Conservation (phyloP, 1,284 basidiomycete genomes). For the Microbotryomycetes sp. region DNA sequence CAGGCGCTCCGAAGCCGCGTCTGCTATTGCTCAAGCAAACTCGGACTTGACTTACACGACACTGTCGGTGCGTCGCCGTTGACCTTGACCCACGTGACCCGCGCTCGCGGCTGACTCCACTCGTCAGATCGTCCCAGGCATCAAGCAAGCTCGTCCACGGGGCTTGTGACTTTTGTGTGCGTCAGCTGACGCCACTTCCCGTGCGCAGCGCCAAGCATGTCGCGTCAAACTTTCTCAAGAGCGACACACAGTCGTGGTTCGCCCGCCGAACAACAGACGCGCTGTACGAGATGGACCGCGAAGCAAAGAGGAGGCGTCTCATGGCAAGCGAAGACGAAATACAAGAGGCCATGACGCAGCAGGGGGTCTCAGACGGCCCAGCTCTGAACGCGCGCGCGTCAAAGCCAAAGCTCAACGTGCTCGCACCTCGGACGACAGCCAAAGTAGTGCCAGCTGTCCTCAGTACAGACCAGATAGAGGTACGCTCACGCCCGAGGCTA, state of each 20-base stretch:
- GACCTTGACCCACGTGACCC: background rate
- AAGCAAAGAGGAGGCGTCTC: constrained; percentile 19
- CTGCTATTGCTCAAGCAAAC: background rate
- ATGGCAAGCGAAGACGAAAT: constrained; percentile 19
- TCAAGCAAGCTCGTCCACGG: too few relatives aligned
- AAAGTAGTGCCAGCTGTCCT: background rate
- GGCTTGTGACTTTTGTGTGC: too few relatives aligned
- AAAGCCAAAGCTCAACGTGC: constrained; percentile 1
- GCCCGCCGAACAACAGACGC: constrained; percentile 6
- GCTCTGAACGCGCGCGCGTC: background rate
- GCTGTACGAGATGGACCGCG: constrained; percentile 14
- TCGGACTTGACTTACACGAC: background rate
- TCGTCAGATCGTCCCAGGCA: too few relatives aligned
- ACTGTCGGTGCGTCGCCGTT: too few relatives aligned
- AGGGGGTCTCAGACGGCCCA: background rate
- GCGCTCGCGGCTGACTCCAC: background rate
- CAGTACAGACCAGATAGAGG: background rate
- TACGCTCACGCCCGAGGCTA: background rate
- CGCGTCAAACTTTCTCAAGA: constrained; percentile 16
- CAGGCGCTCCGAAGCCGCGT: too few relatives aligned
- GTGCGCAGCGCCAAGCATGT: constrained; percentile 27
- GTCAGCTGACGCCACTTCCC: background rate
- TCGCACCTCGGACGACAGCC: background rate
- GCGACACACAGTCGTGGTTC: constrained; percentile 21
- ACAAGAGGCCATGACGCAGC: background rate